Conservation (phyloP, 2,329 filamentous ascomycete species). For the Pseudocercospora fijiensis region DNA sequence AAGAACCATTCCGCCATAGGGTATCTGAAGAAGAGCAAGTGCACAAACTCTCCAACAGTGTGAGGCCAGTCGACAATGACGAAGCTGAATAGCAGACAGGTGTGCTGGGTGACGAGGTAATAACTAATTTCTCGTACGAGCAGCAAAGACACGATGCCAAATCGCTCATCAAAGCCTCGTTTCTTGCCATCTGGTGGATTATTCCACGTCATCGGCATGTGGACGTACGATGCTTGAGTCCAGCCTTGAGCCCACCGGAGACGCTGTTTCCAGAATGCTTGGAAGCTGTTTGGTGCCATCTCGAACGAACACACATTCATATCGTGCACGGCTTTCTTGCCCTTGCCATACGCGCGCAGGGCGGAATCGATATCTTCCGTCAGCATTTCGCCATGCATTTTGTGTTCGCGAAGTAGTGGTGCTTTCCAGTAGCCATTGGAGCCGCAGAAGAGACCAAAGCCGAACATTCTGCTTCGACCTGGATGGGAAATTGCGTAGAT, state of each 20-base stretch:
- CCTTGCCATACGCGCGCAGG: constrained; percentile 46
- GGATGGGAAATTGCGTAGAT: constrained; percentile 55
- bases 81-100: constrained; percentile 48
- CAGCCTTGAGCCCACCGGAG: constrained; percentile 54
- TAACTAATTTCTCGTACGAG: constrained; percentile 50
- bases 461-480: constrained; percentile 49
- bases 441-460: constrained; percentile 52
- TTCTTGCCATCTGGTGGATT: constrained; percentile 40
- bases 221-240: constrained; percentile 49
- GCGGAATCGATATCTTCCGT: constrained; percentile 54
- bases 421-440: constrained; percentile 53
- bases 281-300: constrained; percentile 48
- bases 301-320: constrained; percentile 52
- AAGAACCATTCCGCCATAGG: constrained; percentile 50
- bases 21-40: constrained; percentile 51
- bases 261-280: constrained; percentile 52
- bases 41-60: constrained; percentile 40
- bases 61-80: constrained; percentile 48
- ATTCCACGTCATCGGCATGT: constrained; percentile 46
- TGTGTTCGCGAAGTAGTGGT: constrained; percentile 46
- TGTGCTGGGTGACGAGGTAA: constrained; percentile 52
- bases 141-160: constrained; percentile 49
- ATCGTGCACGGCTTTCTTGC: constrained; percentile 49
- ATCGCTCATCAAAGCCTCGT: constrained; percentile 42
- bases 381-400: constrained; percentile 53